Conservation (phyloP, 805 yeast genomes). For the Candida andamanensis region DNA sequence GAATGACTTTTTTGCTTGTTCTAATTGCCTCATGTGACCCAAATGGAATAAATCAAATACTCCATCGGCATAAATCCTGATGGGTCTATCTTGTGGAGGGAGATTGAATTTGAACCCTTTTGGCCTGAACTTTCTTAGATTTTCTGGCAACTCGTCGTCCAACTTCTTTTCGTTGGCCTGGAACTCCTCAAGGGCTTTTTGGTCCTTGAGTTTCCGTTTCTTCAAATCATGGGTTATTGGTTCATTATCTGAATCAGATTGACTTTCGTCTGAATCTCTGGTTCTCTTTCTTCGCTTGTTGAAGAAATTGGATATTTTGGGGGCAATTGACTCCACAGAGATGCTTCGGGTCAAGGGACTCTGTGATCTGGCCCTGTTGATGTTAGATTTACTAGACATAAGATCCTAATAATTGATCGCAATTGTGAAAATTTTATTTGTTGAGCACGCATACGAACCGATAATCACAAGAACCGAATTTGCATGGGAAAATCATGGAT, state of each 20-base stretch:
- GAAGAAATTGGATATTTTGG: constrained; percentile 30
- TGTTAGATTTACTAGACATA: too few relatives aligned
- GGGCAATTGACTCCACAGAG: constrained; percentile 38
- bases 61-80: constrained; percentile 96
- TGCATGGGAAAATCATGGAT: too few relatives aligned
- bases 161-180: constrained; percentile 51
- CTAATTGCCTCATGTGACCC: constrained; percentile 97
- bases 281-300: constrained; percentile 19
- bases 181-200: constrained; percentile 22
- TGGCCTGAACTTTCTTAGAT: constrained; percentile 74
- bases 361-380: constrained; percentile 2
- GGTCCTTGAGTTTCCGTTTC: constrained; percentile 17
- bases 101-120: constrained; percentile 68
- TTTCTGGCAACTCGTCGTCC: constrained; percentile 63
- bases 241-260: constrained; percentile 13
- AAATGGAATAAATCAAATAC: constrained; percentile 94
- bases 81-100: constrained; percentile 82
- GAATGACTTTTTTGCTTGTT: constrained; percentile 91
- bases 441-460: too few relatives aligned
- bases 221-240: constrained; percentile 8
- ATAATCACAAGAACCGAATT: too few relatives aligned
- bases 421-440: background rate
- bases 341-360: constrained; percentile 27
- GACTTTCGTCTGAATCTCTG: constrained; percentile 17
- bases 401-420: background rate